These are phyloP conservation scores for Chrysanthemum lavandulifolium DNA, from an alignment of 129 eudicot genomes.

Conservation along the genomic window DNA sequence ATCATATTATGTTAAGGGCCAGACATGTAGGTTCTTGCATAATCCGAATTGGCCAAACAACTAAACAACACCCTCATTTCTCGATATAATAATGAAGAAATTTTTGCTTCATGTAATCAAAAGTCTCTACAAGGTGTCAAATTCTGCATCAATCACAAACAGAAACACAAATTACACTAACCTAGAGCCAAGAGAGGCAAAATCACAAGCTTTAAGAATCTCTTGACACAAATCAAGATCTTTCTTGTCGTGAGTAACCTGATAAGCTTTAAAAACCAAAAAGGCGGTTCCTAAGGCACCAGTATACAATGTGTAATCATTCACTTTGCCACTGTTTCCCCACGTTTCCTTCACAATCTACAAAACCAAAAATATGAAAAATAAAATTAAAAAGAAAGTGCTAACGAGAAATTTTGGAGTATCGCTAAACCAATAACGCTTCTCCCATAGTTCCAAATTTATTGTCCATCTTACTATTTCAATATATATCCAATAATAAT, in stretches of 20 bases:
- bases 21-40: too few relatives aligned
- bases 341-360: slow-evolving; percentile 85
- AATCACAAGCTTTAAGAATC: slow-evolving; percentile 68
- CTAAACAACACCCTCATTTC: too few relatives aligned
- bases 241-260: slow-evolving; percentile 42
- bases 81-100: too few relatives aligned
- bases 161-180: slow-evolving; percentile 10
- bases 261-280: slow-evolving; percentile 65
- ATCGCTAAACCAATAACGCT: not conserved
- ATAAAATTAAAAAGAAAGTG: not conserved
- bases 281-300: slow-evolving; percentile 88
- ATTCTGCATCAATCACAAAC: not conserved
- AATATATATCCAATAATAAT: too few relatives aligned
- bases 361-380: not conserved
- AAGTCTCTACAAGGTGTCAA: too few relatives aligned
- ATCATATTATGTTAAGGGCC: too few relatives aligned
- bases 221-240: slow-evolving; percentile 58
- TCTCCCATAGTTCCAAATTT: too few relatives aligned
- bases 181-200: slow-evolving; percentile 59
- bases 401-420: not conserved
- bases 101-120: too few relatives aligned
- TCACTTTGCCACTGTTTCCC: slow-evolving; percentile 46
- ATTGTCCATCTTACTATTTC: too few relatives aligned
- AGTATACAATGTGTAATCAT: slow-evolving; percentile 68
- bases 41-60: too few relatives aligned